A percentile compares a stretch with the other conserved stretches of the same genome.
Conservation (phyloP, 2,329 filamentous ascomycete species). For the Penicillium sp. region DNA sequence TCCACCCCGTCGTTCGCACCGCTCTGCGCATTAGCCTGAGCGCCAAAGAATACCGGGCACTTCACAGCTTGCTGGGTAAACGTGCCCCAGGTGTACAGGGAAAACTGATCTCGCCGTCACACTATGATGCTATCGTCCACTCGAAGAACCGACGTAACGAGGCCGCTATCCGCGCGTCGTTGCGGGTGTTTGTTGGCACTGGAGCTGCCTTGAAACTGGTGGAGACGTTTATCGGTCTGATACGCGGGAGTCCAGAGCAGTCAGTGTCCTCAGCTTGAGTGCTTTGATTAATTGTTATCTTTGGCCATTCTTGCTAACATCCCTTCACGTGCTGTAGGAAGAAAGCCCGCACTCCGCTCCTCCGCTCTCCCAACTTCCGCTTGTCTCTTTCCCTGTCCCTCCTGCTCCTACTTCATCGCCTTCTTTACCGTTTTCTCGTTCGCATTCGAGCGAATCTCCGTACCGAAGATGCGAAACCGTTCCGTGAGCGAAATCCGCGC, state of each 20-base stretch:
- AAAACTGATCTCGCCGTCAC: conserved; percentile 51
- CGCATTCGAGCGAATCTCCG: conserved; percentile 77
- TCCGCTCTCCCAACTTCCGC: conserved; percentile 67
- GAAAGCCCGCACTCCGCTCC: conserved; percentile 42
- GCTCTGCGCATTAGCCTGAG: conserved; percentile 81
- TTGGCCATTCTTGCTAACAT: not conserved
- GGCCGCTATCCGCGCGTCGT: conserved; percentile 67
- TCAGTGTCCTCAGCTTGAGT: conserved; percentile 13
- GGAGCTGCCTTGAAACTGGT: conserved; percentile 65
- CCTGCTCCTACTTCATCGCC: conserved; percentile 83
- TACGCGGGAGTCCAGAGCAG: conserved; percentile 26
- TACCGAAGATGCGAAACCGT: conserved; percentile 75
- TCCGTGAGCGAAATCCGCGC: conserved; percentile 78
- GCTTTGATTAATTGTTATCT: not conserved
- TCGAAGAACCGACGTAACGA: conserved; percentile 67
- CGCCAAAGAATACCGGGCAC: conserved; percentile 78
- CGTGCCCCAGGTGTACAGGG: conserved; percentile 64
- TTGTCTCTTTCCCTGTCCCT: conserved; percentile 81
- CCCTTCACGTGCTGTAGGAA: conserved; percentile 26
- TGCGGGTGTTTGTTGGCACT: conserved; percentile 69
- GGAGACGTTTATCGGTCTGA: conserved; percentile 49
- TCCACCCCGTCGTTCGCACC: conserved; percentile 78
- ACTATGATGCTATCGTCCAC: conserved; percentile 54
- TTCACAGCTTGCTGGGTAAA: conserved; percentile 81
- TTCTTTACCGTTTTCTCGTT: conserved; percentile 86